A percentile compares a stretch with the other conserved stretches of the same genome.
Conservation (phyloP, 768 basidiomycete species). For the Terana coerulea region DNA sequence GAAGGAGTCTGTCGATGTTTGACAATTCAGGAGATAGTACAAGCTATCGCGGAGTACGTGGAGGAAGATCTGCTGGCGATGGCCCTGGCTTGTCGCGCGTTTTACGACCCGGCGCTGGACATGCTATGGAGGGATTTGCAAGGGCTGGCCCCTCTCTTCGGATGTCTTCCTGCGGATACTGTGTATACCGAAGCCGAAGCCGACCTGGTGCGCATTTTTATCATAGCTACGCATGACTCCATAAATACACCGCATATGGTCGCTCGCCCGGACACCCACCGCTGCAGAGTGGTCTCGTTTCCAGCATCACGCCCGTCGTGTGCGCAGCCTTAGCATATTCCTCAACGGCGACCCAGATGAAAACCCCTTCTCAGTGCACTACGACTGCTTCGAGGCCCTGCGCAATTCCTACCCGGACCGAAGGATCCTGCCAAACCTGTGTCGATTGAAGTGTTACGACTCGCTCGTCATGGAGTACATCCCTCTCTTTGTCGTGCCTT, state of each 20-base stretch:
- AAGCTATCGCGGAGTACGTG: neutral
- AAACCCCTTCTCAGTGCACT: neutral
- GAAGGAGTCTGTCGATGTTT: no score
- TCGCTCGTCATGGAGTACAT: neutral
- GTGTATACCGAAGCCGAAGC: neutral
- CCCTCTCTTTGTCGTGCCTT: neutral
- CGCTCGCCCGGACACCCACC: neutral
- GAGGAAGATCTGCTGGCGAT: neutral
- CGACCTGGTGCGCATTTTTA: neutral
- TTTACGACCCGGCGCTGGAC: slow-evolving; percentile 61
- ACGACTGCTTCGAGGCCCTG: neutral
- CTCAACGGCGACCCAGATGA: neutral
- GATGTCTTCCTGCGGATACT: slow-evolving; percentile 17
- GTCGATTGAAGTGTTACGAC: neutral
- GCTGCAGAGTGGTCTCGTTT: neutral
- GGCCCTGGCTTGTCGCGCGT: slow-evolving; percentile 60
- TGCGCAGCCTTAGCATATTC: neutral
- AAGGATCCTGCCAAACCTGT: neutral
- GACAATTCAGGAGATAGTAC: neutral
- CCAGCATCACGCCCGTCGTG: neutral
- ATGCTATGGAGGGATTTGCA: slow-evolving; percentile 71
- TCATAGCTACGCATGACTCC: neutral
- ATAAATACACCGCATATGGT: neutral
- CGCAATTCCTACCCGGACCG: neutral
- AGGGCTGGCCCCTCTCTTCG: slow-evolving; percentile 61